Conservation (phyloP, 164 flowering plant species). For the Santalum album region DNA sequence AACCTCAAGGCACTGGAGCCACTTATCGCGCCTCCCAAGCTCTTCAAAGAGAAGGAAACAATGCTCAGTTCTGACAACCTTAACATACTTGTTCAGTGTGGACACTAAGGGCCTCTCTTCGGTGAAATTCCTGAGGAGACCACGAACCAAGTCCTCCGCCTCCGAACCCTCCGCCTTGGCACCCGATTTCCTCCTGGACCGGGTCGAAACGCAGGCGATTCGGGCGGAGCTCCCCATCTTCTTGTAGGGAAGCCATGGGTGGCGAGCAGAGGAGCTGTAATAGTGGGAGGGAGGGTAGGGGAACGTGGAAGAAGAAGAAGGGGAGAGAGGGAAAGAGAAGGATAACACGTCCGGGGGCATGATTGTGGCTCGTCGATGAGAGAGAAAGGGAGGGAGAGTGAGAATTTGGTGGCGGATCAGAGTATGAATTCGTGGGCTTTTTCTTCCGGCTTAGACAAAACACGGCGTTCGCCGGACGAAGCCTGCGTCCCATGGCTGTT, state of each 20-base stretch:
- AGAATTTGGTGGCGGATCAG: too few species aligned
- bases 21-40: slow-evolving; percentile 68
- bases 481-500: too few species aligned
- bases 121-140: slow-evolving; percentile 35
- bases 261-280: background rate
- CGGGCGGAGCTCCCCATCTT: background rate
- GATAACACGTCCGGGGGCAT: background rate
- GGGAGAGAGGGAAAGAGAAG: background rate
- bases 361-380: background rate
- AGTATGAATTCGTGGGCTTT: too few species aligned
- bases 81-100: slow-evolving; percentile 64
- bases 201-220: slow-evolving; percentile 20
- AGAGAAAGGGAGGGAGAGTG: too few species aligned
- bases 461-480: too few species aligned
- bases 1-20: slow-evolving; percentile 98
- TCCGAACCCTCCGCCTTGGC: slow-evolving; percentile 29
- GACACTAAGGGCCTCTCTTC: slow-evolving; percentile 47
- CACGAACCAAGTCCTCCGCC: slow-evolving; percentile 39
- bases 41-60: slow-evolving; percentile 91
- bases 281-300: slow-evolving; percentile 1
- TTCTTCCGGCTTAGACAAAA: too few species aligned
- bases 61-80: slow-evolving; percentile 65
- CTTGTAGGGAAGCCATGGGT: slow-evolving; percentile 2
- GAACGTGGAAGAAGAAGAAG: background rate
- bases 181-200: slow-evolving; percentile 23